These are phyloP conservation scores for Penicillium sp. DNA, from an alignment of 2,329 filamentous ascomycete species.

Conservation along the genomic window DNA sequence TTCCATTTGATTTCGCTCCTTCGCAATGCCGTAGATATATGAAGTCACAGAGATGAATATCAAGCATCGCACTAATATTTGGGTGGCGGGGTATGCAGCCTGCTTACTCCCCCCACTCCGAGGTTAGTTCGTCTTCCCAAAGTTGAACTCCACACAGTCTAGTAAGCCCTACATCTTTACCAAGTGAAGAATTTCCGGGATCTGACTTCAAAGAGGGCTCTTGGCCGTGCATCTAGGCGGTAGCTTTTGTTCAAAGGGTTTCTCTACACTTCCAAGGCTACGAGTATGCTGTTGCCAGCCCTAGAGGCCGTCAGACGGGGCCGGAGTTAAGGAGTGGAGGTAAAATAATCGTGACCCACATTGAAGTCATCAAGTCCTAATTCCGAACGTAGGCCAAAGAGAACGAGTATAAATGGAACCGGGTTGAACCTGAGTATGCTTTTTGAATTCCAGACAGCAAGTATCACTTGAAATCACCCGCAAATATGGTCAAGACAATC, in stretches of 20 bases:
- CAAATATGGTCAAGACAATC: conserved; percentile 45
- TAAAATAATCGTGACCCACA: neutral
- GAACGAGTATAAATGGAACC: neutral
- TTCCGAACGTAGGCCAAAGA: neutral
- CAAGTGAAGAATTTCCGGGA: too few relatives aligned
- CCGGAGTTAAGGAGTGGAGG: neutral
- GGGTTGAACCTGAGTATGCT: neutral
- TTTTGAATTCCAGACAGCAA: neutral
- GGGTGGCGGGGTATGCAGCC: neutral
- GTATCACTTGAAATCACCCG: neutral
- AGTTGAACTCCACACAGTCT: neutral
- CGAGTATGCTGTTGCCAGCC: too few relatives aligned
- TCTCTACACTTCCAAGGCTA: neutral
- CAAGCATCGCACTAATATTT: too few relatives aligned
- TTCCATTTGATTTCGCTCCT: too few relatives aligned
- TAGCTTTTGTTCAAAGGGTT: neutral
- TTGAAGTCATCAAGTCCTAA: neutral
- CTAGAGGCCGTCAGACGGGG: too few relatives aligned
- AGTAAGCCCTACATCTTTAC: too few relatives aligned
- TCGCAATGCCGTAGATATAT: too few relatives aligned
- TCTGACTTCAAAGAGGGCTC: too few relatives aligned
- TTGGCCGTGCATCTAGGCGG: too few relatives aligned
- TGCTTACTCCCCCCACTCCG: neutral
- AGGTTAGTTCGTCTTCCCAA: neutral
- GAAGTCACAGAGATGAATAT: too few relatives aligned